Conservation (phyloP, 1,139 yeast species). For the Hansenula sp. region DNA sequence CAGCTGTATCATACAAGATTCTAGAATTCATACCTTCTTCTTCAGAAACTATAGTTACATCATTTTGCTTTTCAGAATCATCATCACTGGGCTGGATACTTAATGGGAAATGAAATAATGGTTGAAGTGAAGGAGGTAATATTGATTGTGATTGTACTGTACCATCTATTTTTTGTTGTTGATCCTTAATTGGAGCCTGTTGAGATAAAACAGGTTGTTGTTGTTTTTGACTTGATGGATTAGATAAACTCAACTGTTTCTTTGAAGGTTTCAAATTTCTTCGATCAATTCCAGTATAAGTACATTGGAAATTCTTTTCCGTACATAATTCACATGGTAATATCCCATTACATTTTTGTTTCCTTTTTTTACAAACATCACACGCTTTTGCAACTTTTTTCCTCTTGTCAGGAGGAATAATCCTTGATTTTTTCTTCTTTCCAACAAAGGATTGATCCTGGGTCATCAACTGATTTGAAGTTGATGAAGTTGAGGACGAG, state of each 20-base stretch:
- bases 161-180: neutral
- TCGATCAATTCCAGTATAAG: conserved; percentile 18
- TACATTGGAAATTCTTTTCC: conserved; percentile 26
- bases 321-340: conserved; percentile 61
- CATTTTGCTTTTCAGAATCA: conserved; percentile 10
- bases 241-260: neutral
- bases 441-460: neutral
- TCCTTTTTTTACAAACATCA: conserved; percentile 59
- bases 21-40: conserved; percentile 28
- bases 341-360: conserved; percentile 64
- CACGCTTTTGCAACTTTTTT: conserved; percentile 35
- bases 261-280: conserved; percentile 19
- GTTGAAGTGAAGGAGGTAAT: conserved; percentile 16
- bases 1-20: conserved; percentile 27
- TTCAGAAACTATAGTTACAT: conserved; percentile 10
- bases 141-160: too few species aligned
- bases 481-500: too few species aligned
- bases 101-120: conserved; percentile 15
- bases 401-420: conserved; percentile 21
- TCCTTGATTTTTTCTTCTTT: conserved; percentile 7
- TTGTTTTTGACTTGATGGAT: neutral
- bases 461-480: too few species aligned
- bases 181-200: too few species aligned
- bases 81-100: conserved; percentile 9
- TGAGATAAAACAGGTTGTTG: too few species aligned